phyloP scores from a whole-genome alignment of 495 filamentous ascomycete species.

The Copromyces sp. region DNA sequence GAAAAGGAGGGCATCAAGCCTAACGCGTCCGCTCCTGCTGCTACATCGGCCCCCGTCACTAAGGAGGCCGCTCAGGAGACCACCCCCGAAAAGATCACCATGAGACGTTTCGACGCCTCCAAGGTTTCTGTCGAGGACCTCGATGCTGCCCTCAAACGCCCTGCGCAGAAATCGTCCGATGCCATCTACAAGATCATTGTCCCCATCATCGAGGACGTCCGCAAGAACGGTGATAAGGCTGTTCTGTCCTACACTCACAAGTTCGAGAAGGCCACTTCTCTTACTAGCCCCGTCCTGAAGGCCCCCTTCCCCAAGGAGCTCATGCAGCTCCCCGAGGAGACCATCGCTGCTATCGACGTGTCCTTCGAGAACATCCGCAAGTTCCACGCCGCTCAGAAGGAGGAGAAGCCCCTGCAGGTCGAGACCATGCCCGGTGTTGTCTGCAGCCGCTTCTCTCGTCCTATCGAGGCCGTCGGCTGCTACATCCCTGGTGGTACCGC shows the following conservation, averaged over 20 bases:
- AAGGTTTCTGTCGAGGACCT: slow-evolving; percentile 51
- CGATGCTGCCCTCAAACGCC: slow-evolving; percentile 63
- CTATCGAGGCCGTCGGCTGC: slow-evolving; percentile 88
- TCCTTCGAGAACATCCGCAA: slow-evolving; percentile 88
- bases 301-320: slow-evolving; percentile 77
- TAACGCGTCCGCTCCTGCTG: slow-evolving; percentile 21
- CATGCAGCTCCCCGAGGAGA: slow-evolving; percentile 76
- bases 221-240: slow-evolving; percentile 69
- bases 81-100: slow-evolving; percentile 58
- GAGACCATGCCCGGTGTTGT: slow-evolving; percentile 97
- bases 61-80: slow-evolving; percentile 34
- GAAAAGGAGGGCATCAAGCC: slow-evolving; percentile 64
- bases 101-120: slow-evolving; percentile 66
- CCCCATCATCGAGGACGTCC: slow-evolving; percentile 83
- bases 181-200: slow-evolving; percentile 79
- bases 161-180: slow-evolving; percentile 86
- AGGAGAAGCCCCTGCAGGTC: slow-evolving; percentile 66
- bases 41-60: slow-evolving; percentile 4
- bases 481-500: slow-evolving; percentile 95
- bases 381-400: slow-evolving; percentile 84
- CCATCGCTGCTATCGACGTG: slow-evolving; percentile 80
- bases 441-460: slow-evolving; percentile 85
- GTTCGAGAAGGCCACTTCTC: slow-evolving; percentile 87
- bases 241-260: slow-evolving; percentile 89
- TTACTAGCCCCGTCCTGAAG: slow-evolving; percentile 77